A percentile compares a stretch with the other conserved stretches of the same genome.
Evolutionary conservation across 108 stramenopile species (phyloP).

Genomic region (Skeletonema menzelii): DNA sequence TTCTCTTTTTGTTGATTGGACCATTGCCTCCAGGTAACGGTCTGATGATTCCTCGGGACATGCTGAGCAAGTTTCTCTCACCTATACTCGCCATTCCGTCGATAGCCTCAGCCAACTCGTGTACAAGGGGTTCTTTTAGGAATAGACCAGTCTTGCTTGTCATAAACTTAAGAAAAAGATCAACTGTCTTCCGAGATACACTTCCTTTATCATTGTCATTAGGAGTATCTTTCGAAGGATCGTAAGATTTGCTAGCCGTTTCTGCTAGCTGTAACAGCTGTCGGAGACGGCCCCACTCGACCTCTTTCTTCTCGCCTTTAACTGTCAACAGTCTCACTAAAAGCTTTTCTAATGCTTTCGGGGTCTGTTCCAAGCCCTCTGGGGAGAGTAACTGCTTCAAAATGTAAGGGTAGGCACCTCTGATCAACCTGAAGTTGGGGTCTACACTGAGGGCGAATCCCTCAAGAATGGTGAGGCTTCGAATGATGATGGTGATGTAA

Average conservation of each 20-base stretch:
- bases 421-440: conserved; percentile 85
- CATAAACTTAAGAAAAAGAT: conserved; percentile 79
- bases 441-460: conserved; percentile 89
- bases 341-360: conserved; percentile 67
- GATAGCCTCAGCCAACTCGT: conserved; percentile 82
- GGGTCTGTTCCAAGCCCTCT: conserved; percentile 55
- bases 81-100: conserved; percentile 88
- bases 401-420: conserved; percentile 95
- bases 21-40: conserved; percentile 82
- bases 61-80: conserved; percentile 64
- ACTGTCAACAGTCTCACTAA: conserved; percentile 72
- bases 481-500: conserved; percentile 90
- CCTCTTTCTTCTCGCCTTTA: conserved; percentile 62
- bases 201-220: conserved; percentile 49
- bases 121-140: conserved; percentile 81
- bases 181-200: conserved; percentile 75
- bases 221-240: conserved; percentile 64
- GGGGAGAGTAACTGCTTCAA: conserved; percentile 69
- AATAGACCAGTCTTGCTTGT: conserved; percentile 82
- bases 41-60: conserved; percentile 65
- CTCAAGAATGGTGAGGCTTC: conserved; percentile 90
- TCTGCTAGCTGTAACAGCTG: conserved; percentile 75
- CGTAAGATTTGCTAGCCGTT: conserved; percentile 70
- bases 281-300: conserved; percentile 59
- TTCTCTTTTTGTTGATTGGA: conserved; percentile 74